Evolutionary conservation across 768 basidiomycete species (phyloP).

Genomic region (Mycena leptocephala): DNA sequence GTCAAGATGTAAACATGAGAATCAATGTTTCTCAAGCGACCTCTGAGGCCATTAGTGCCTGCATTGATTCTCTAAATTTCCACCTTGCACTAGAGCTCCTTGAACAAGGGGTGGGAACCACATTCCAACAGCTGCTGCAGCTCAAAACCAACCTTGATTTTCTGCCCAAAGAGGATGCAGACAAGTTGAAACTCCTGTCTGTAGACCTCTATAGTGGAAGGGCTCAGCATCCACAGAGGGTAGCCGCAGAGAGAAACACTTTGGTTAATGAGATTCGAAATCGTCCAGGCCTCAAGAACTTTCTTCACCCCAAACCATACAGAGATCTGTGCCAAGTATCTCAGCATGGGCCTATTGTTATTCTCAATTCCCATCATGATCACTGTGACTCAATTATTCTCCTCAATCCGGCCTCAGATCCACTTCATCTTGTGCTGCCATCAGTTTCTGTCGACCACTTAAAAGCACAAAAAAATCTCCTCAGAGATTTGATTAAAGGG

Average conservation of each 20-base stretch:
- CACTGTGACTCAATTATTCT: slow-evolving; percentile 10
- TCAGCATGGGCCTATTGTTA: neutral
- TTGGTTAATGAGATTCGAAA: neutral
- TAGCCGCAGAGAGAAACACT: neutral
- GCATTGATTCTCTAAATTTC: neutral
- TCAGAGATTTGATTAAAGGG: neutral
- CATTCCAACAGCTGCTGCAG: slow-evolving; percentile 10
- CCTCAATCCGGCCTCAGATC: neutral
- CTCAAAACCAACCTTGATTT: neutral
- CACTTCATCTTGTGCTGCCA: neutral
- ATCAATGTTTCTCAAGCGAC: neutral
- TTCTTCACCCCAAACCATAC: neutral
- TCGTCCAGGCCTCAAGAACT: neutral
- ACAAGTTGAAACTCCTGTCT: neutral
- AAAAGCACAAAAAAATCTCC: neutral
- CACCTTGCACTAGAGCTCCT: neutral
- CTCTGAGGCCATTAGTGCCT: neutral
- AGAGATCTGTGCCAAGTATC: neutral
- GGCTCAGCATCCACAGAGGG: neutral
- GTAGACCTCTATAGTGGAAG: neutral
- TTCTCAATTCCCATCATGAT: neutral
- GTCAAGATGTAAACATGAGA: neutral
- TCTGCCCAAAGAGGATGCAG: neutral
- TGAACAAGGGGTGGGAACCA: slow-evolving; percentile 8
- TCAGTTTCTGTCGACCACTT: neutral